phyloP scores from a whole-genome alignment of 345 rosid genomes.

The Adansonia digitata region DNA sequence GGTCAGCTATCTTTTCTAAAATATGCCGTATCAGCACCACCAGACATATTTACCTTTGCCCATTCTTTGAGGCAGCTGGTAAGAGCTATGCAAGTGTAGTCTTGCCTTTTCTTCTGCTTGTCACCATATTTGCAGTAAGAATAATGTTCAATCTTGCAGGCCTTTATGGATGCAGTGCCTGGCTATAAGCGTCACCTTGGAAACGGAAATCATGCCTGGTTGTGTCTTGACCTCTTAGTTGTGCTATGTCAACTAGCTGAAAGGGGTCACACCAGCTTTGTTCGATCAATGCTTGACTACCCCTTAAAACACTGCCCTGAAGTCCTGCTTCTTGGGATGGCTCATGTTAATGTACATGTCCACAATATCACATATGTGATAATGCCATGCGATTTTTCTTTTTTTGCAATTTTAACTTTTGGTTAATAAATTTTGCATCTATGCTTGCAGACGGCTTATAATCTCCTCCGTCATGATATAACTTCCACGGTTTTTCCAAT shows the following conservation, averaged over 20 bases:
- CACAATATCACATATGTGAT: background rate
- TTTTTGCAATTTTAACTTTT: background rate
- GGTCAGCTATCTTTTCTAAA: constrained; percentile 88
- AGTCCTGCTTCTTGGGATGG: constrained; percentile 80
- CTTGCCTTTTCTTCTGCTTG: constrained; percentile 6
- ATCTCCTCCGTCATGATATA: constrained; percentile 74
- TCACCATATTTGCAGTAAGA: constrained; percentile 9
- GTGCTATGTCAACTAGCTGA: constrained; percentile 88
- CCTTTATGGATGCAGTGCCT: constrained; percentile 55
- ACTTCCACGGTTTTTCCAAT: constrained; percentile 59
- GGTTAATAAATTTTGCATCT: constrained; percentile 11
- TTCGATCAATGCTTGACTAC: constrained; percentile 64
- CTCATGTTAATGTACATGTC: constrained; percentile 60
- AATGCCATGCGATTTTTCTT: background rate
- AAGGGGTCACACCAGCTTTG: constrained; percentile 66
- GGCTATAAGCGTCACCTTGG: constrained; percentile 68
- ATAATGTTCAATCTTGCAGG: constrained; percentile 39
- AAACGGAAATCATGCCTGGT: constrained; percentile 77
- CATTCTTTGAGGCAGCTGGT: constrained; percentile 87
- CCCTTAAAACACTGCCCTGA: constrained; percentile 87
- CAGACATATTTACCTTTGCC: constrained; percentile 84
- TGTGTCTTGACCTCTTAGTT: constrained; percentile 82
- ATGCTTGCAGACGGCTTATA: constrained; percentile 71
- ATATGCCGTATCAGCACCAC: constrained; percentile 70
- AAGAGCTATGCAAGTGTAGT: constrained; percentile 24